Evolutionary conservation across 2,329 filamentous ascomycete species (phyloP), one percentile per base, ranked within the genome.

Genomic region (Fusarium phyllophilum): DNA sequence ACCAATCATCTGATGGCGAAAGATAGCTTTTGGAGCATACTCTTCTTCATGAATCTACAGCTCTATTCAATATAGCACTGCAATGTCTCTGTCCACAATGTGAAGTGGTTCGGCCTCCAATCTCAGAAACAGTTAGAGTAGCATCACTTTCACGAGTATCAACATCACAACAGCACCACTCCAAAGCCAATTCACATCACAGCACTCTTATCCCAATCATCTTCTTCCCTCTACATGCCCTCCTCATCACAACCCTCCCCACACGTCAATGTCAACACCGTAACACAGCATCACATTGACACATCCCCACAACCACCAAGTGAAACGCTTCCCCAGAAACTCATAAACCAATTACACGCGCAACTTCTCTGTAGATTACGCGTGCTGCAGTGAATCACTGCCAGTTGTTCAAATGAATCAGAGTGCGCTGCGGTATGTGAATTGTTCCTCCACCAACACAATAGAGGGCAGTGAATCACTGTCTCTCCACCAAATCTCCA

Each of bases 261-360:
- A 54, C 57, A 54, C 39, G 34, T 49, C n/a, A 61, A 71, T 20
- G 31, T 55, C 56, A 68, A 38, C 54, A 31, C 24, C 3, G 59
- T 72, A 22, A 9, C 58, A 72, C 68, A 48, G 29, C 51, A 48
- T 45, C 34, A 29, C 49, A 52, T 46, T 72, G 68, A 68, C 68
- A 67, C 68, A 57, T 66, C 31, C 13, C 45, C 62, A 66, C 36
- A 55, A 31, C 39, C 42, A 61, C 52, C 52, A 42, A 15, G 59
- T 73, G 70, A 73, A 74, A 74, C 71, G 52, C 46, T 52, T 55
- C 29, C 46, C 66, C 56, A 57, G 66, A 62, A 33, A 41, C 38
- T 48, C 36, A 9, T 41, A 41, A 49, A 31, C 51, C 67, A 70
- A 70, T 62, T 42, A 34, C 45, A 61, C 31, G 18, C 58, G 8